Base-by-base conservation (phyloP, 1,284 basidiomycete genomes). In the Sphagnurus paluster region DNA sequence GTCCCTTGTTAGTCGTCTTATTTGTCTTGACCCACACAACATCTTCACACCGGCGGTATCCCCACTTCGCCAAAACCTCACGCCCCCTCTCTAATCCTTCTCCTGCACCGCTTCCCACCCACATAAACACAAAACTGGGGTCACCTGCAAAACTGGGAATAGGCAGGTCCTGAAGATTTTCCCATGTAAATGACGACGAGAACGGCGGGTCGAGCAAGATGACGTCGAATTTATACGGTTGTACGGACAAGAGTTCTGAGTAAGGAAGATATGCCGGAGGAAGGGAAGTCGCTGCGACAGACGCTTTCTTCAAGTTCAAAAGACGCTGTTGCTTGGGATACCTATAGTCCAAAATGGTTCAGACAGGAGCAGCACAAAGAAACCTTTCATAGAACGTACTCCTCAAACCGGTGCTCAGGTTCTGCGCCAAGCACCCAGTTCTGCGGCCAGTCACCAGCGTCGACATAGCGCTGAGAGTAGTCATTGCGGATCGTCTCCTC, bases 1-100 rank as follows among this genome's bases (percentile, higher is more conserved):
- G 87, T 2, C 89, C 89, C 19, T 72, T 72, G 57, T 86, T 88
- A 21, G 68, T 74, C 19, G 69, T 75, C 47, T 75, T 76, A 62
- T 97, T 98, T 25, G 93, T 96, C 69, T 92, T 94, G 46, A 97
- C 86, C 93, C 95, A 98, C 4, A 96, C 90, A 16, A 99, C 93
- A 64, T 99, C 96, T 64, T 99, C 96, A 57, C 93, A 98, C 38
- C 96, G 70, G 36, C 96, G 74, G 64, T 96, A 99, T 1, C 96
- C 96, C 96, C 96, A 99, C 60, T 84, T 88, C 1, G 87, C 86
- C 37, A 98, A 76, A 26, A 96, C 76, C 62, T 98, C 96, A 29
- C 96, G 75, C 0, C 97, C 96, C 25, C 87, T 77, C 66, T 99
- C 97, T 5, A 99, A 75, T 0, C 94, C 97, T 39, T 94, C 92